phyloP scores from a whole-genome alignment of 106 monocot species.

The Allium sativum region DNA sequence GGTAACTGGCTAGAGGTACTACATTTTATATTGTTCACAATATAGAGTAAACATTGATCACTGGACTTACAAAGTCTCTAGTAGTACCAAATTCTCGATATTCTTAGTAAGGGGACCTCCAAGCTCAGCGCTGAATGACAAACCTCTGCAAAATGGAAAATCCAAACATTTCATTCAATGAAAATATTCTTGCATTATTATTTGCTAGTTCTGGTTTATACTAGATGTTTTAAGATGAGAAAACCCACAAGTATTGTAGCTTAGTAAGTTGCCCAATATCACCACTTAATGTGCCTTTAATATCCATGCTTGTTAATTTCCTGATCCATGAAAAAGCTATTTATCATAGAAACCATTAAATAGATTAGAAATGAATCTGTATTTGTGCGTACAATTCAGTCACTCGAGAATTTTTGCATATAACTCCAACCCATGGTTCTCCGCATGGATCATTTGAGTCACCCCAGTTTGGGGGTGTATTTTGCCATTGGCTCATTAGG shows the following conservation, averaged over 20 bases:
- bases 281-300: constrained; percentile 43
- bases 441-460: constrained; percentile 45
- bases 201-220: too few relatives aligned
- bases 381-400: constrained; percentile 27
- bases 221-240: background rate
- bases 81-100: constrained; percentile 30
- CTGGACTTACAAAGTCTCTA: constrained; percentile 31
- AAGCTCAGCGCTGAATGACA: constrained; percentile 39
- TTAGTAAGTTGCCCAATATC: constrained; percentile 51
- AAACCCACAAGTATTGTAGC: constrained; percentile 47
- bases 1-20: background rate
- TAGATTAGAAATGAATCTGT: too few relatives aligned
- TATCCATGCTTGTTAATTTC: constrained; percentile 43
- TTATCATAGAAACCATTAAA: background rate
- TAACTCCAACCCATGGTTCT: constrained; percentile 49
- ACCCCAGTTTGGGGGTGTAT: constrained; percentile 45
- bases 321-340: constrained; percentile 19
- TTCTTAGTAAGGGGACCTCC: constrained; percentile 16
- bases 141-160: constrained; percentile 20
- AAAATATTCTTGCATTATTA: too few relatives aligned
- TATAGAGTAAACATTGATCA: too few relatives aligned
- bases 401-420: constrained; percentile 37
- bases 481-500: constrained; percentile 41
- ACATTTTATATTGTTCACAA: background rate
- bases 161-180: background rate